Conservation (phyloP, 805 yeast genomes). For the Yueomyces sp. region DNA sequence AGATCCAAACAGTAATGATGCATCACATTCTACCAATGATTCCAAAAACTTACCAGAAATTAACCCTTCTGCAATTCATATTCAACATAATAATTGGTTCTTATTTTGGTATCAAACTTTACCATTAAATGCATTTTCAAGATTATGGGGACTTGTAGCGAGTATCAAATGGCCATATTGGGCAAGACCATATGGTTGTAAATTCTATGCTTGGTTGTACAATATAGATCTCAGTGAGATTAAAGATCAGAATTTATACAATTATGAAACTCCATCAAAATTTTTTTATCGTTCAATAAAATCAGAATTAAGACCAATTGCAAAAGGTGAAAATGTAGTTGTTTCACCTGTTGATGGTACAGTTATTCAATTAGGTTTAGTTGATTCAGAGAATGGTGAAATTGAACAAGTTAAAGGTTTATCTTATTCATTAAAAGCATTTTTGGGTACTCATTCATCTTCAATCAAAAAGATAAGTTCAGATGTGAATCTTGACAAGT, state of each 20-base stretch:
- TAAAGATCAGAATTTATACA: slow-evolving; percentile 62
- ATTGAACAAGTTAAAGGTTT: slow-evolving; percentile 96
- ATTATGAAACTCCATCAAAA: slow-evolving; percentile 73
- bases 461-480: slow-evolving; percentile 19
- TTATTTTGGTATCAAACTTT: slow-evolving; percentile 77
- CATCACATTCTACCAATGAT: no score
- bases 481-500: slow-evolving; percentile 11
- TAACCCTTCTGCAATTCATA: slow-evolving; percentile 7
- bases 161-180: slow-evolving; percentile 74
- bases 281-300: slow-evolving; percentile 76
- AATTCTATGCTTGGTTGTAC: slow-evolving; percentile 62
- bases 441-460: slow-evolving; percentile 49
- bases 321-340: slow-evolving; percentile 38
- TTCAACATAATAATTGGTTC: slow-evolving; percentile 53
- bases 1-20: no score
- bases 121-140: slow-evolving; percentile 80
- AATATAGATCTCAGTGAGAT: slow-evolving; percentile 87
- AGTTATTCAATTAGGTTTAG: slow-evolving; percentile 70
- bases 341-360: slow-evolving; percentile 93
- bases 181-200: slow-evolving; percentile 74
- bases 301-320: slow-evolving; percentile 70
- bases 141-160: slow-evolving; percentile 91
- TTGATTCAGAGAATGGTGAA: slow-evolving; percentile 55
- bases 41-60: no score
- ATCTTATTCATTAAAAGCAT: slow-evolving; percentile 79